phyloP scores from a whole-genome alignment of 176 grass and related monocot species.

The Oropetium thomaeum region DNA sequence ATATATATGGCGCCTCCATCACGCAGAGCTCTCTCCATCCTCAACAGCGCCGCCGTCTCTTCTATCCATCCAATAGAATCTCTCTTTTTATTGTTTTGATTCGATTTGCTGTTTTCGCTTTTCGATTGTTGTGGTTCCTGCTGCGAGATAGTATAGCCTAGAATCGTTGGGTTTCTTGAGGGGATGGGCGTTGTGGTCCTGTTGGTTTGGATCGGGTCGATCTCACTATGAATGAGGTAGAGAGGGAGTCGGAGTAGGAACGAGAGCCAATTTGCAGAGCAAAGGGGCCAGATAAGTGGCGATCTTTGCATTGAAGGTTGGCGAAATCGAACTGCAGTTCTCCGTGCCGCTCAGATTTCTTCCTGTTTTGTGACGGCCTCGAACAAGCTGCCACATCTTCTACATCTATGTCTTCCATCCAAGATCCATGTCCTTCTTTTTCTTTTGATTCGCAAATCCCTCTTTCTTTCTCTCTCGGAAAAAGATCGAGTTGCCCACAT shows the following conservation, averaged over 20 bases:
- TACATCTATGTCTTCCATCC: background rate
- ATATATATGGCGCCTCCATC: too few species aligned
- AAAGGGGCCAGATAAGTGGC: conserved; percentile 36
- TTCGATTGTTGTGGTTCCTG: too few species aligned
- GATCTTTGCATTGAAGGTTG: conserved; percentile 76
- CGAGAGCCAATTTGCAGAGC: conserved; percentile 61
- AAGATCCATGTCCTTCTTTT: background rate
- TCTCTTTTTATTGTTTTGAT: too few species aligned
- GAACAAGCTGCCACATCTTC: conserved; percentile 61
- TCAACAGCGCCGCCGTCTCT: too few species aligned
- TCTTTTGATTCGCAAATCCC: background rate
- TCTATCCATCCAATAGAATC: too few species aligned
- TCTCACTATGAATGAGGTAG: too few species aligned
- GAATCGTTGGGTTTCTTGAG: background rate
- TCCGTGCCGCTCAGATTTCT: conserved; percentile 48
- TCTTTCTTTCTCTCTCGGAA: too few species aligned
- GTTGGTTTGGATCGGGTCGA: background rate
- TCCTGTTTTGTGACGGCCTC: conserved; percentile 58
- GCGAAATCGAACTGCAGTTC: conserved; percentile 54
- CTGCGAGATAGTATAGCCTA: background rate
- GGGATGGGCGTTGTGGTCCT: background rate
- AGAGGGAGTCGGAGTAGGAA: background rate
- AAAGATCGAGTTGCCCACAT: too few species aligned
- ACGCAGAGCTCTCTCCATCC: too few species aligned
- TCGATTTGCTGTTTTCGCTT: too few species aligned